phyloP scores from a whole-genome alignment of 2,329 filamentous ascomycete species.

The Dactylella cylindrospora region DNA sequence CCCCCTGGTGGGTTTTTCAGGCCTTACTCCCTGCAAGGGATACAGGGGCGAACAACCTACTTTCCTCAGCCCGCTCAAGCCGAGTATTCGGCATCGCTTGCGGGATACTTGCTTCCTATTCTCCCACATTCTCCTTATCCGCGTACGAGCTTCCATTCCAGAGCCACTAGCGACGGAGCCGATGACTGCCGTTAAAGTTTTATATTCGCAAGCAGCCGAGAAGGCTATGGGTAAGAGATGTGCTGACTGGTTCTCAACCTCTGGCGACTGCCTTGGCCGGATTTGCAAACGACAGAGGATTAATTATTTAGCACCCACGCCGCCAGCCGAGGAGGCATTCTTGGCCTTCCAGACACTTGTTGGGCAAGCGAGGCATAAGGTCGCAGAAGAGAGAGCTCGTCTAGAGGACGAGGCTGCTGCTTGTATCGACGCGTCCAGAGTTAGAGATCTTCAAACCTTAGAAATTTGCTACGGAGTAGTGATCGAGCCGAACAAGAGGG shows the following conservation, averaged over 20 bases:
- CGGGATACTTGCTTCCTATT: too few relatives aligned
- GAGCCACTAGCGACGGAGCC: too few relatives aligned
- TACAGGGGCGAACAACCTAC: too few relatives aligned
- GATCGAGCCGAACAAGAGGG: conserved; percentile 76
- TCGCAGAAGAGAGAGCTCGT: conserved; percentile 71
- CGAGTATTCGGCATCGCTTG: too few relatives aligned
- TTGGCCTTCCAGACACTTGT: conserved; percentile 71
- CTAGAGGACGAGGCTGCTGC: conserved; percentile 83
- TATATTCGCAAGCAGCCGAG: too few relatives aligned
- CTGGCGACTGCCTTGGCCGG: neutral
- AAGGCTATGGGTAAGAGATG: too few relatives aligned
- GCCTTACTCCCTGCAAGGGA: too few relatives aligned
- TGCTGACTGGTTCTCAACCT: neutral
- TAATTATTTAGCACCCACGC: conserved; percentile 52
- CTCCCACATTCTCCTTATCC: too few relatives aligned
- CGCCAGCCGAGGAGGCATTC: conserved; percentile 62
- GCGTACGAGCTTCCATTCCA: too few relatives aligned
- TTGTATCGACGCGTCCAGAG: conserved; percentile 76
- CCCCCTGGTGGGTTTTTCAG: too few relatives aligned
- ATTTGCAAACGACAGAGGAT: conserved; percentile 46
- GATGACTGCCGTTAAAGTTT: too few relatives aligned
- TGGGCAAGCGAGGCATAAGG: conserved; percentile 70
- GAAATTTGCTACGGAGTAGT: conserved; percentile 68
- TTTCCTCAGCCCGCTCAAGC: too few relatives aligned
- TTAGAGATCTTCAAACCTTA: conserved; percentile 76